Percentiles rank a stretch among this genome's conserved stretches.
Evolutionary conservation across 305 asterid species (phyloP).

Genomic region (Fraxinus paxiana): DNA sequence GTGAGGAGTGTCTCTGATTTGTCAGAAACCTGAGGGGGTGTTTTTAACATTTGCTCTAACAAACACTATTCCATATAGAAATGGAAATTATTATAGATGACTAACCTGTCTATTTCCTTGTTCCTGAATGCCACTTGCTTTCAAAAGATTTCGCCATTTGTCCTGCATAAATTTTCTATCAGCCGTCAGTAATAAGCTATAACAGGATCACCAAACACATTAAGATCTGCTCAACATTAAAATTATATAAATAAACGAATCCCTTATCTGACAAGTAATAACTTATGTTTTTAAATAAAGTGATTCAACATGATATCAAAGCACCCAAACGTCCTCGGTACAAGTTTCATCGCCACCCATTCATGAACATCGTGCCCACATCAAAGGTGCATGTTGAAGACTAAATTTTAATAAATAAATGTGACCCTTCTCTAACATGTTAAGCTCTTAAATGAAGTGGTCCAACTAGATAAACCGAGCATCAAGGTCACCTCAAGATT

Average conservation of each 20-base stretch:
- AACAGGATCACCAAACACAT: background rate
- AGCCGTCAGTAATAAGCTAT: background rate
- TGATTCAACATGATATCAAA: background rate
- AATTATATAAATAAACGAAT: background rate
- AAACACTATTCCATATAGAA: background rate
- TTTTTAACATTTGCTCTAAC: background rate
- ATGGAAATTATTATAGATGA: constrained; percentile 9
- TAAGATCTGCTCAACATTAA: background rate
- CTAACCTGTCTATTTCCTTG: constrained; percentile 54
- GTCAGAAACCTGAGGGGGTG: background rate
- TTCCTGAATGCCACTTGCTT: constrained; percentile 62
- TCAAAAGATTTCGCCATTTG: constrained; percentile 90
- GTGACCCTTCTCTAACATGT: background rate
- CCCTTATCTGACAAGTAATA: background rate
- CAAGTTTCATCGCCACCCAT: background rate
- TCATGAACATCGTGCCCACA: background rate
- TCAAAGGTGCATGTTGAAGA: background rate
- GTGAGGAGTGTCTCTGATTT: background rate
- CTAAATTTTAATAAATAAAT: background rate
- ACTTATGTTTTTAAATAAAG: background rate
- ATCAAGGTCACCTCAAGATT: constrained; percentile 5
- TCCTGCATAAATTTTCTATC: constrained; percentile 45
- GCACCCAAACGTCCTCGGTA: background rate
- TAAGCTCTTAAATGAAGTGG: background rate
- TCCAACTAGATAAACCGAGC: background rate